Conservation (phyloP, 805 yeast genomes). For the Hyphopichia homilentoma region DNA sequence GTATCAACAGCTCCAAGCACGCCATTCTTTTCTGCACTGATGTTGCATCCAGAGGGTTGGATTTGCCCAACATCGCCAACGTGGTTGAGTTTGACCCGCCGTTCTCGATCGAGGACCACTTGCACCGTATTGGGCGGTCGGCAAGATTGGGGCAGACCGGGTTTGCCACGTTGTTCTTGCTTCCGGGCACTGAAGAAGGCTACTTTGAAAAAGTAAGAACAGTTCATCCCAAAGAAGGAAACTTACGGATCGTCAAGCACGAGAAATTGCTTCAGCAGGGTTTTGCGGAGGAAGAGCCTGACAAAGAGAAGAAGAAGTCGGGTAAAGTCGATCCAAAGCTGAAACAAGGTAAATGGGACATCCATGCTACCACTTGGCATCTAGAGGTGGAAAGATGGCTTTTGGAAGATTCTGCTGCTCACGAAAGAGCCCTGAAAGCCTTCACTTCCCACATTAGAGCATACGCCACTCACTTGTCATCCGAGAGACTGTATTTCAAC, state of each 20-base stretch:
- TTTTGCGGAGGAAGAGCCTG: conserved; percentile 36
- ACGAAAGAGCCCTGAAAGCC: conserved; percentile 70
- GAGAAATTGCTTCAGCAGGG: conserved; percentile 30
- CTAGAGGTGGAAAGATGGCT: conserved; percentile 85
- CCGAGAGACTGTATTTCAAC: conserved; percentile 78
- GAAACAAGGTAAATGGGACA: conserved; percentile 71
- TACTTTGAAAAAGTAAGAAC: conserved; percentile 52
- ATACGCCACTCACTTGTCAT: conserved; percentile 86
- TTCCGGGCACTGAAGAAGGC: conserved; percentile 89
- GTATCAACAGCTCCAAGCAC: conserved; percentile 40
- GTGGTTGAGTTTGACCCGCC: conserved; percentile 96
- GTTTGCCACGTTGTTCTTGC: conserved; percentile 66
- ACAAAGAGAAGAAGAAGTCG: conserved; percentile 30
- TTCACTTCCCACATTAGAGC: conserved; percentile 91
- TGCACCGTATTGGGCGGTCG: conserved; percentile 95
- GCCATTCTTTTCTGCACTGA: conserved; percentile 88
- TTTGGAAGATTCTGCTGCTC: conserved; percentile 59
- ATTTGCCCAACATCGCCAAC: conserved; percentile 78
- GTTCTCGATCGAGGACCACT: conserved; percentile 87
- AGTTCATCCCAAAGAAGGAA: conserved; percentile 37
- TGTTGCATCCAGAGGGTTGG: conserved; percentile 96
- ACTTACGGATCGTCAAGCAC: conserved; percentile 29
- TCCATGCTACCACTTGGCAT: conserved; percentile 96
- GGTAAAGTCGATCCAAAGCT: conserved; percentile 32
- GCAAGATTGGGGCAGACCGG: conserved; percentile 96